Conservation (phyloP, 2,329 filamentous ascomycete genomes). For the Chaetoscypha palmicola region DNA sequence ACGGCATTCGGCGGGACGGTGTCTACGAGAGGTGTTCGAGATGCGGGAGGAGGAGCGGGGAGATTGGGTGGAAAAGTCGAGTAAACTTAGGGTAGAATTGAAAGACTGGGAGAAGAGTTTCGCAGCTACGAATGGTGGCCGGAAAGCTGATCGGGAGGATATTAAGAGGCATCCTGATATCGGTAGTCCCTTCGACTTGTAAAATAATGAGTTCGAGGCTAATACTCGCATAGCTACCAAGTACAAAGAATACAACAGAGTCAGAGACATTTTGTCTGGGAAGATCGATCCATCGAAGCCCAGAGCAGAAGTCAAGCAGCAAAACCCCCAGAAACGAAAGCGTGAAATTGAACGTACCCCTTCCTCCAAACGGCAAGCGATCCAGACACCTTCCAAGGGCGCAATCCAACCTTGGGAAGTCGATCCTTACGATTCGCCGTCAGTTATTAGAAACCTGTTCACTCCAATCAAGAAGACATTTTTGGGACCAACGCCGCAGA, state of each 20-base stretch:
- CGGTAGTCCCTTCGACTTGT: conserved; percentile 41
- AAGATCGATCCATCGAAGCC: conserved; percentile 37
- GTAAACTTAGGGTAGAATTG: conserved; percentile 57
- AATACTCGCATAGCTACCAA: conserved; percentile 37
- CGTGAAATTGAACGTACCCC: conserved; percentile 35
- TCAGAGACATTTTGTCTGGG: conserved; percentile 52
- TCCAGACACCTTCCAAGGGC: conserved; percentile 35
- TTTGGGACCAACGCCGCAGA: conserved; percentile 73
- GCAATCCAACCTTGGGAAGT: conserved; percentile 32
- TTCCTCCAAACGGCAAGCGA: conserved; percentile 44
- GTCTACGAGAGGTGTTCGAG: too few relatives aligned
- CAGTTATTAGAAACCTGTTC: conserved; percentile 51
- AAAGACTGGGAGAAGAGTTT: conserved; percentile 71
- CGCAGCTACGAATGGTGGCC: conserved; percentile 52
- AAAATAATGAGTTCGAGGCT: background rate
- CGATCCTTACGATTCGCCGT: conserved; percentile 48
- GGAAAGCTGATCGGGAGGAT: conserved; percentile 65
- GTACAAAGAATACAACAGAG: conserved; percentile 68
- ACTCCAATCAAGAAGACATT: conserved; percentile 51
- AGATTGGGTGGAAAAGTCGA: conserved; percentile 31
- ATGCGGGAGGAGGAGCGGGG: too few relatives aligned
- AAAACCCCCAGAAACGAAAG: conserved; percentile 34
- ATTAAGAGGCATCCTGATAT: conserved; percentile 69
- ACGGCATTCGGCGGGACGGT: too few relatives aligned
- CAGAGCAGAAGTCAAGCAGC: conserved; percentile 22